A percentile compares a stretch with the other conserved stretches of the same genome.
phyloP scores from a whole-genome alignment of 352 stramenopile genomes.

The Phytophthora kernoviae region DNA sequence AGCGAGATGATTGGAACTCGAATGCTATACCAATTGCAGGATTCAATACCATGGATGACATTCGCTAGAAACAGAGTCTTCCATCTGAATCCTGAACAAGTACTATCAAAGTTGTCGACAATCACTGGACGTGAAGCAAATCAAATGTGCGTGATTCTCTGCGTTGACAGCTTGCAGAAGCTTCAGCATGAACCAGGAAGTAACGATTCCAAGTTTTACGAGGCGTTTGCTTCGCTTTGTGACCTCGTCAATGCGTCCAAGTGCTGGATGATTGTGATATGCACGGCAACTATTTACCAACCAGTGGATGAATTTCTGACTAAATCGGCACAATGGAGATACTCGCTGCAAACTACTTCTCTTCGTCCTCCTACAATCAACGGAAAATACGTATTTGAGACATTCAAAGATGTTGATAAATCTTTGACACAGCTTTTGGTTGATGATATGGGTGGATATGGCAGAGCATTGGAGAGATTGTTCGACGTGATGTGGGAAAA shows the following conservation, averaged over 20 bases:
- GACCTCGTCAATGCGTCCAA: constrained; percentile 10
- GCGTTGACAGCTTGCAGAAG: constrained; percentile 10
- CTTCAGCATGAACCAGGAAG: constrained; percentile 11
- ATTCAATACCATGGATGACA: no score
- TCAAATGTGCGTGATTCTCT: constrained; percentile 27
- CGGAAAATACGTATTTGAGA: no score
- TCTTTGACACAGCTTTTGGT: constrained; percentile 17
- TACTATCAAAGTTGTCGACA: constrained; percentile 9
- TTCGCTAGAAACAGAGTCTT: no score
- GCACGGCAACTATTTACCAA: constrained; percentile 10
- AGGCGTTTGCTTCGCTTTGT: constrained; percentile 2
- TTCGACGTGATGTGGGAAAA: no score
- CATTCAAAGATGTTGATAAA: no score
- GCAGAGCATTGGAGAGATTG: constrained; percentile 21
- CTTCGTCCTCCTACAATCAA: no score
- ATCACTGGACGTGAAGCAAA: constrained; percentile 7
- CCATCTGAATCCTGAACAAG: no score
- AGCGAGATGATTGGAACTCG: constrained; percentile 12
- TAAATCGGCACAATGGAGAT: constrained; percentile 8
- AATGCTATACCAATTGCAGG: constrained; percentile 22
- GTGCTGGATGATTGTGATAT: constrained; percentile 15
- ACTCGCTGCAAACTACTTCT: constrained; percentile 6
- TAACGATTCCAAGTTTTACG: constrained; percentile 5
- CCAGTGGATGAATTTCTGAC: constrained; percentile 11
- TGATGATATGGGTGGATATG: constrained; percentile 22